A percentile compares a stretch with the other conserved stretches of the same genome.
Conservation (phyloP, 2,329 filamentous ascomycete species). For the Paramyrothecium sp. region DNA sequence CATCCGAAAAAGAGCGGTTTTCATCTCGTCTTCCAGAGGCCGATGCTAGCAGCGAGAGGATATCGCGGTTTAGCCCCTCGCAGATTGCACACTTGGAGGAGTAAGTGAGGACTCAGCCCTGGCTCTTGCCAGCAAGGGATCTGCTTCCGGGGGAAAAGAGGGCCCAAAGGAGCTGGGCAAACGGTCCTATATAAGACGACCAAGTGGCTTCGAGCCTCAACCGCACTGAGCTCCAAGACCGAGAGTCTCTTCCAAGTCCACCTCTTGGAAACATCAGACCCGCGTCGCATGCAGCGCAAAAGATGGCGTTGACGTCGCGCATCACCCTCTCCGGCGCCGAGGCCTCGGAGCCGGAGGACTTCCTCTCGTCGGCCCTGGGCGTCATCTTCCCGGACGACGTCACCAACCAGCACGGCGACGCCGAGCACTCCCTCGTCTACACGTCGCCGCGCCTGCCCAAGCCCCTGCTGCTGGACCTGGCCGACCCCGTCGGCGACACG, state of each 20-base stretch:
- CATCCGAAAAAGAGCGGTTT: too few species aligned
- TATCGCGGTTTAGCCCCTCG: too few species aligned
- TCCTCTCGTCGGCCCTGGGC: conserved; percentile 56
- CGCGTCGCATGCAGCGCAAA: neutral
- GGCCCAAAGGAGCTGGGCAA: too few species aligned
- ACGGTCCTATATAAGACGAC: too few species aligned
- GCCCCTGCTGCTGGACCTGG: conserved; percentile 42
- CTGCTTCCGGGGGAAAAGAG: too few species aligned
- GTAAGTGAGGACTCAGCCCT: too few species aligned
- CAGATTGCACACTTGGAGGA: too few species aligned
- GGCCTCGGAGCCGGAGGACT: conserved; percentile 50
- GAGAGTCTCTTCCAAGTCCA: neutral
- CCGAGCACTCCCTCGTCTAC: conserved; percentile 58
- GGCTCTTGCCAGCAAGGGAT: too few species aligned
- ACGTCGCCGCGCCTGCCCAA: conserved; percentile 47
- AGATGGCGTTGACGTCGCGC: conserved; percentile 43
- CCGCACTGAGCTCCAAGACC: too few species aligned
- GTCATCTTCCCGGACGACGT: conserved; percentile 69
- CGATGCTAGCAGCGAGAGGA: too few species aligned
- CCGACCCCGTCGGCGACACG: conserved; percentile 48
- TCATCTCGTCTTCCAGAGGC: too few species aligned
- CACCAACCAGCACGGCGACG: conserved; percentile 64
- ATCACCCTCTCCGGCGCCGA: conserved; percentile 23
- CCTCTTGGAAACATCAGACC: neutral
- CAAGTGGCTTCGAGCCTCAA: too few species aligned